Evolutionary conservation across 2,329 filamentous ascomycete genomes (phyloP), one percentile per base, ranked within the genome.

Genomic region (Tolypocladium nubicola): DNA sequence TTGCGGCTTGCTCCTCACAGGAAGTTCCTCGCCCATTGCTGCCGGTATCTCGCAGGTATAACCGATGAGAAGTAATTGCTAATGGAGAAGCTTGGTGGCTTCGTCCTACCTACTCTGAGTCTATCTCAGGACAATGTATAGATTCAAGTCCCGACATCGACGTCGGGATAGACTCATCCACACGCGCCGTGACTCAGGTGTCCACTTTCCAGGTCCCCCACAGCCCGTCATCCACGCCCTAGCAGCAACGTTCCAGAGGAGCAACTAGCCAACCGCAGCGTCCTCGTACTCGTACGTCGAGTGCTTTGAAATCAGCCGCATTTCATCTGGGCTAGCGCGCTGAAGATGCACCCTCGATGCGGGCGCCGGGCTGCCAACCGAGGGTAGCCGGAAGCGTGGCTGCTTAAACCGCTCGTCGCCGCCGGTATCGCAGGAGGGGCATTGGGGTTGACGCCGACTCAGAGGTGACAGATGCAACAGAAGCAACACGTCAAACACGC

Each of bases 21-120:
- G 41, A 30, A 58, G 54, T 14, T 58, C 38, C 8, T 54, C 38
- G 30, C 55, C 58, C 58, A 59, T 59, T 49, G 53, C 38, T 33
- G 43, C n/a, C 26, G 9, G 19, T 21, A n/a, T 13, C 9, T 14
- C 19, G 3, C 47, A 5, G 6, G 11, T 37, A 11, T 37, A 10
- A 11, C 4, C 13, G 26, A 8, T n/a, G 3, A n/a, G 14, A n/a
- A 4, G 30, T 26, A 52, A 37, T 13, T 50, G 47, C 35, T 30
- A 6, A 3, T 10, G 47, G 4, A 14, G 26, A 35, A 33, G 47
- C 16, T 35, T n/a, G 26, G 30, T 33, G 45, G 9, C n/a, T 10
- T n/a, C 26, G 8, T 33, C 26, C 26, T 14, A 1, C 10, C 6
- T 10, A 5, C 11, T 13, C 6, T 4, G 19, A 1, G n/a, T 50